phyloP scores from a whole-genome alignment of 768 basidiomycete genomes.

The Vararia minispora region DNA sequence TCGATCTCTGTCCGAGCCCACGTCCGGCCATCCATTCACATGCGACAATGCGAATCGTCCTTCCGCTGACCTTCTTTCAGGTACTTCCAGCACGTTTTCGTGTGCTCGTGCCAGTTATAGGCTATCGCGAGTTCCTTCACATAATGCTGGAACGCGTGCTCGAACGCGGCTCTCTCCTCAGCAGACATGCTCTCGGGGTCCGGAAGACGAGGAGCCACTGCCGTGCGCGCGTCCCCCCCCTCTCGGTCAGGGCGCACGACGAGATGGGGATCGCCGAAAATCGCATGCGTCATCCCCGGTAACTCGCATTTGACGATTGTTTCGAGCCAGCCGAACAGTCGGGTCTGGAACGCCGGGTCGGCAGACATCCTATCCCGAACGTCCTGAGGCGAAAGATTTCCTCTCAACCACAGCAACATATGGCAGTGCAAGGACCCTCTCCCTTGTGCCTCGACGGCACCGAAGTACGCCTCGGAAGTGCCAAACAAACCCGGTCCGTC shows the following conservation, averaged over 20 bases:
- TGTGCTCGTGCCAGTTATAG: conserved; percentile 25
- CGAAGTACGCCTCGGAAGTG: conserved; percentile 24
- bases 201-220: no score
- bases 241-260: no score
- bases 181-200: background rate
- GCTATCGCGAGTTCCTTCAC: conserved; percentile 12
- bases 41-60: conserved; percentile 23
- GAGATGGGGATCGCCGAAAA: no score
- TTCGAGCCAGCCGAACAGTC: conserved; percentile 17
- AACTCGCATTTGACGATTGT: conserved; percentile 18
- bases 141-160: background rate
- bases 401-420: conserved; percentile 29
- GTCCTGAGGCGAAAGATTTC: conserved; percentile 2
- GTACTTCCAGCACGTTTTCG: conserved; percentile 28
- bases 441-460: conserved; percentile 30
- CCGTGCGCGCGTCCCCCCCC: no score
- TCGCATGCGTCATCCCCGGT: conserved; percentile 7
- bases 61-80: conserved; percentile 16
- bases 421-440: conserved; percentile 30
- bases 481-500: conserved; percentile 24
- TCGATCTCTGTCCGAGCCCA: conserved; percentile 16
- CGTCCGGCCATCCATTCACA: conserved; percentile 12
- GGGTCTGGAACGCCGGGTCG: conserved; percentile 14
- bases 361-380: background rate
- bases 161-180: background rate